Conservation (phyloP, 2,329 filamentous ascomycete genomes). For the Xylariaceae sp. region DNA sequence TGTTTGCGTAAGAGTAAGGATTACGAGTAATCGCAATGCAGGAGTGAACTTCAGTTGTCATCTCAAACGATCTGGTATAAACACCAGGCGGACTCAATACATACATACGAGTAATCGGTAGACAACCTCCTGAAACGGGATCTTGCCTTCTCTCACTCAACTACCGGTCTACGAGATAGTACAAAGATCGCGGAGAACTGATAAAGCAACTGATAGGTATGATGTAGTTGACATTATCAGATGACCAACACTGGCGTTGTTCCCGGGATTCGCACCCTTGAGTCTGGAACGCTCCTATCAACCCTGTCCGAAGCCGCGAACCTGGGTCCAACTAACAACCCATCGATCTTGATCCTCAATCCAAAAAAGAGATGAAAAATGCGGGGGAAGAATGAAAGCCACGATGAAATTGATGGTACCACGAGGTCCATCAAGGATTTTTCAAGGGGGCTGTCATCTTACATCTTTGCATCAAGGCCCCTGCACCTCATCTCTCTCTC, state of each 20-base stretch:
- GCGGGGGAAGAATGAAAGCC: neutral
- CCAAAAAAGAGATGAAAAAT: neutral
- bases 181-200: too few species aligned
- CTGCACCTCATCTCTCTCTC: too few species aligned
- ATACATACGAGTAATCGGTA: too few species aligned
- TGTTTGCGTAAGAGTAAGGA: neutral
- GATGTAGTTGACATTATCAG: neutral
- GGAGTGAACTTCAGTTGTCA: too few species aligned
- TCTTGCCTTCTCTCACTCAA: too few species aligned
- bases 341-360: neutral
- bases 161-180: too few species aligned
- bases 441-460: neutral
- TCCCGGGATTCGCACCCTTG: neutral
- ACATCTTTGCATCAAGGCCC: neutral
- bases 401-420: neutral
- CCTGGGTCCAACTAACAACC: neutral
- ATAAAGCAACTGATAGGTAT: too few species aligned
- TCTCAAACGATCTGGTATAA: too few species aligned
- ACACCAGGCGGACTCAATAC: too few species aligned
- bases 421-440: neutral
- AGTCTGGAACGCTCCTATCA: neutral
- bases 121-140: too few species aligned
- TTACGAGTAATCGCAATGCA: neutral
- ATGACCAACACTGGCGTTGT: neutral
- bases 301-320: neutral